Conservation (phyloP, 208 protist genomes). For the Trypanosoma grayi region DNA sequence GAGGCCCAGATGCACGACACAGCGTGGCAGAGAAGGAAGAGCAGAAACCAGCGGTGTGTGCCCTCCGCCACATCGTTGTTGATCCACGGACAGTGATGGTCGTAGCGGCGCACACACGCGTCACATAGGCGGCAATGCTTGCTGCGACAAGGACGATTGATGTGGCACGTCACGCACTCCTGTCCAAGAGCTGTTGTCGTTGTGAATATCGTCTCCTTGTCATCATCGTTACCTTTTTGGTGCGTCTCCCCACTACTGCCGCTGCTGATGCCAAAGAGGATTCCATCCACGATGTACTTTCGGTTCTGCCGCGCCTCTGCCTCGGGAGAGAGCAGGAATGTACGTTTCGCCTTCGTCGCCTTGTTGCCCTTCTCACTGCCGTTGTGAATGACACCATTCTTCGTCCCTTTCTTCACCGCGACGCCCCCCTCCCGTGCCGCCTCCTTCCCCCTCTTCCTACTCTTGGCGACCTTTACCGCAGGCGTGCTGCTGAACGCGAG, state of each 20-base stretch:
- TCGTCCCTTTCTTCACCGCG: background rate
- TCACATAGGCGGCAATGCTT: conserved; percentile 94
- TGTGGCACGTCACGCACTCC: conserved; percentile 65
- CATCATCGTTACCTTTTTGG: background rate
- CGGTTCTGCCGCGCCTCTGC: conserved; percentile 63
- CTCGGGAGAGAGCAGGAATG: conserved; percentile 32
- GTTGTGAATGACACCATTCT: background rate
- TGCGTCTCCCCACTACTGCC: conserved; percentile 2
- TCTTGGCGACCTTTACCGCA: background rate
- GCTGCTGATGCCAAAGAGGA: conserved; percentile 51
- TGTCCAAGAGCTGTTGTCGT: conserved; percentile 31
- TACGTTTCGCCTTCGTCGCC: background rate
- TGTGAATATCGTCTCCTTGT: conserved; percentile 13
- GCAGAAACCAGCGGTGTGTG: conserved; percentile 90
- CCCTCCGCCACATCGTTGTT: conserved; percentile 96
- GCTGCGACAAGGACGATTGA: conserved; percentile 85
- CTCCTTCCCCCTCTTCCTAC: background rate
- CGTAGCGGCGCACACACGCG: conserved; percentile 93
- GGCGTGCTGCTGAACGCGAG: background rate
- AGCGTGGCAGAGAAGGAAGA: conserved; percentile 86
- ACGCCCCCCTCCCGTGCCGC: background rate
- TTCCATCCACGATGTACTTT: conserved; percentile 75
- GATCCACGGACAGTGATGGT: conserved; percentile 97
- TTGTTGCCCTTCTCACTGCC: background rate
- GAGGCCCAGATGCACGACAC: conserved; percentile 82